These are phyloP conservation scores for Gautieria morchelliformis DNA, from an alignment of 768 basidiomycete species.

Conservation along the genomic window DNA sequence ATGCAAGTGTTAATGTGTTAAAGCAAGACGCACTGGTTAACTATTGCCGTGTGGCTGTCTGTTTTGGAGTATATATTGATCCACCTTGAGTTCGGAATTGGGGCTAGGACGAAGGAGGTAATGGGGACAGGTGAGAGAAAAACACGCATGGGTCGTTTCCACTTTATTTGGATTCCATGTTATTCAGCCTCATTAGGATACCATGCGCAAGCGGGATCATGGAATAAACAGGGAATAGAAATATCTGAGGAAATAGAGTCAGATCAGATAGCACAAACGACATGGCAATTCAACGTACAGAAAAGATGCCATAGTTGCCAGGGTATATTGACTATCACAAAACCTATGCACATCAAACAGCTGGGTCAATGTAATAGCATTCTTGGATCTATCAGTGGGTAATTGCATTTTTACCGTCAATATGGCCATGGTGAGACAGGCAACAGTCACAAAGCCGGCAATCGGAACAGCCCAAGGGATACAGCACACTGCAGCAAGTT, in stretches of 20 bases:
- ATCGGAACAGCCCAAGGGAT: slow-evolving; percentile 48
- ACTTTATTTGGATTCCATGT: background rate
- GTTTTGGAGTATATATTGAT: background rate
- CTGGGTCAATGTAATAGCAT: slow-evolving; percentile 8
- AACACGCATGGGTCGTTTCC: slow-evolving; percentile 8
- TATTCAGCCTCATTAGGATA: slow-evolving; percentile 9
- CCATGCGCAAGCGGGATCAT: slow-evolving; percentile 20
- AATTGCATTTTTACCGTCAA: slow-evolving; percentile 33
- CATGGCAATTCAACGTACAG: slow-evolving; percentile 17
- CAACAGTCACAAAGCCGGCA: slow-evolving; percentile 35
- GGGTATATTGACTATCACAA: slow-evolving; percentile 20
- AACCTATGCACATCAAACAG: slow-evolving; percentile 23
- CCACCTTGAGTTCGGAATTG: background rate
- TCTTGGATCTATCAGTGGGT: background rate
- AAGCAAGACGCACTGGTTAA: slow-evolving; percentile 29
- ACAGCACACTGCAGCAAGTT: slow-evolving; percentile 60
- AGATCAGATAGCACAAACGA: slow-evolving; percentile 33
- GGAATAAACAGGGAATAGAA: slow-evolving; percentile 49
- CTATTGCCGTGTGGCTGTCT: slow-evolving; percentile 20
- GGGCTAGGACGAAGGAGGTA: background rate
- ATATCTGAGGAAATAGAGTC: slow-evolving; percentile 28
- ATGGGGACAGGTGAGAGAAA: background rate
- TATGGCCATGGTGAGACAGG: slow-evolving; percentile 37
- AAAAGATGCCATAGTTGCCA: slow-evolving; percentile 1
- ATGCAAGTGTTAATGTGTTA: no score